Base-by-base conservation (phyloP, 352 stramenopile species). In the Globisporangium paroecandrum region DNA sequence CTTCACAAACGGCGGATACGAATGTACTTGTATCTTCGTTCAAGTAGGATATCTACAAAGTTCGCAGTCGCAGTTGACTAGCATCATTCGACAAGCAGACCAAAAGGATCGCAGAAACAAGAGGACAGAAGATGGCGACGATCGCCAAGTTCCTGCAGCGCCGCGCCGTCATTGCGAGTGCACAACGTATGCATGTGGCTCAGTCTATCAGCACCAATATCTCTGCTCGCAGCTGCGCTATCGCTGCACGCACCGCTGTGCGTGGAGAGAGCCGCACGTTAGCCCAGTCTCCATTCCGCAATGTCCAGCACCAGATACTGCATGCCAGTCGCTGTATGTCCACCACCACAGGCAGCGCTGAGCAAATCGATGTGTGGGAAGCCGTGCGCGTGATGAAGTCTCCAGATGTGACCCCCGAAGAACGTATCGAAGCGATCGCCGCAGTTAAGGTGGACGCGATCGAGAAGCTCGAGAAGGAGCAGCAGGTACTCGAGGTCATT, bases 401-500 rank as follows among this genome's bases (percentile, higher is more conserved):
- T 53, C 74, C 82, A n/a, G 64, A 81, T 24, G 76, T 68, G 13
- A 66, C 62, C 22, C 78, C 72, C 0, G 58, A 73, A 13, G 71
- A 77, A 10, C 69, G 77, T 12, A 69, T 86, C 3, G 70, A 59
- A 10, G 79, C 74, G 18, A 83, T 86, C 49, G 70, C 78, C 22
- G 64, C 65, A 6, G 43, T 88, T 22, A 38, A 69, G 20, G 27
- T 85, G 15, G 76, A 70, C 34, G 73, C 76, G 2, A 20, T 68
- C 13, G 72, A 77, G 18, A 65, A 68, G 34, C 32, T 69, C 22
- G 57, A 68, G 38, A 78, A 76, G 10, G 71, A 88, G 41, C 67
- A 69, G n/a, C 72, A 83, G 60, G 79, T 73, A 51, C 70, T 89
- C 63, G 70, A 81, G 43, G 74, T 93, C 57, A 73, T 90, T 51